Evolutionary conservation across 768 basidiomycete species (phyloP), one percentile per base, ranked within the genome.

Genomic region (Mycena pura): DNA sequence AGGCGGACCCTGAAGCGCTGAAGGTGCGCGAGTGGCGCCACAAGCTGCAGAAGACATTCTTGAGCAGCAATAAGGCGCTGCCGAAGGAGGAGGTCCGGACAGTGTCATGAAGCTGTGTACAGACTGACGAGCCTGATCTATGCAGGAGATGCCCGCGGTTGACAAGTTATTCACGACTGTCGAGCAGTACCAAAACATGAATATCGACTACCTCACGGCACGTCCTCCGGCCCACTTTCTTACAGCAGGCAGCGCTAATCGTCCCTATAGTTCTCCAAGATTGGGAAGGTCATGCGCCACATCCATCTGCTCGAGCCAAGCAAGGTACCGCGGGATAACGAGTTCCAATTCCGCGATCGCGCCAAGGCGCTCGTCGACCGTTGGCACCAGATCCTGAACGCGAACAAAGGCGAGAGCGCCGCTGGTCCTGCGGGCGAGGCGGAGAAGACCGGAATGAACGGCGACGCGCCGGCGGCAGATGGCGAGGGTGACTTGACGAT

Each of bases 1-100:
- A 89, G 32, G 77, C 83, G 34, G 86, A 95, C 72, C 93, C 93
- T 1, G 80, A 82, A 51, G 84, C 85, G 28, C 48, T 74, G 25
- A 78, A 89, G 73, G 93, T 96, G 68, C 88, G 91, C 70, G 91
- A 92, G 58, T 96, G 95, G 95, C 82, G 96, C 66, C 94, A 96
- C 74, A 91, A 87, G 74, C 83, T 97, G 3, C 95, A 98, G 76
- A 91, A 94, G 74, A 91, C 86, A 0, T 91, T 95, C 78, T 72
- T 96, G 51, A 86, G 87, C 66, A 81, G 82, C 51, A 84, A 77
- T 65, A 89, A 89, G 74, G 76, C 77, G 6, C 63, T 80, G 8
- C 89, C 92, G 5, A 88, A 86, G 67, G 83, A 84, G 10, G 87
- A 88, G 65, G 91, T 92, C 65, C 52, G n/a, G n/a, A n/a, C n/a